phyloP scores from a whole-genome alignment of 805 yeast species.

The Candida gorgasii region DNA sequence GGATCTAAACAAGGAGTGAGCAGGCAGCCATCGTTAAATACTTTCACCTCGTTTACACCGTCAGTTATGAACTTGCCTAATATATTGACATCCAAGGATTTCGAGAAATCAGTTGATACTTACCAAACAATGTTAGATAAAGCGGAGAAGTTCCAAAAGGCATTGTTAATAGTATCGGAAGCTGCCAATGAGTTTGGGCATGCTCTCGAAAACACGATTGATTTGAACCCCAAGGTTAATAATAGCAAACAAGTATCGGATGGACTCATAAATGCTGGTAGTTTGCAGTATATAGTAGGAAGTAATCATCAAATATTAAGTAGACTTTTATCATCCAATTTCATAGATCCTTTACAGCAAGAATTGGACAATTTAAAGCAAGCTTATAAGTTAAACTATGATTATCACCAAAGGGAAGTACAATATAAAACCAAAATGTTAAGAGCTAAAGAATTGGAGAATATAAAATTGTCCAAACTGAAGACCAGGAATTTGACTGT shows the following conservation, averaged over 20 bases:
- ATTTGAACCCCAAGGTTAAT: conserved; percentile 28
- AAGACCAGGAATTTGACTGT: conserved; percentile 65
- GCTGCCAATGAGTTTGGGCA: conserved; percentile 73
- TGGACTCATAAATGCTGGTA: conserved; percentile 71
- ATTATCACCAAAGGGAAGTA: conserved; percentile 53
- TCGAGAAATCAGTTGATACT: conserved; percentile 48
- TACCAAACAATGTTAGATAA: conserved; percentile 50
- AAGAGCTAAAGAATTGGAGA: conserved; percentile 61
- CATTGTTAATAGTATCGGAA: conserved; percentile 48
- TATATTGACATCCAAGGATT: conserved; percentile 60
- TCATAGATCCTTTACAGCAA: conserved; percentile 53
- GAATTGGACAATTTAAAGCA: conserved; percentile 47
- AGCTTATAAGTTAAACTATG: conserved; percentile 50
- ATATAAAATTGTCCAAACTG: conserved; percentile 56
- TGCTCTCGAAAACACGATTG: conserved; percentile 54
- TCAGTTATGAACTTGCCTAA: conserved; percentile 62
- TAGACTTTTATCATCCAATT: conserved; percentile 51
- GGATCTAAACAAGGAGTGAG: conserved; percentile 10
- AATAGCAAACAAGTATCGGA: conserved; percentile 42
- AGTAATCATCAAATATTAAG: conserved; percentile 76
- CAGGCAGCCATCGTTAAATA: conserved; percentile 37
- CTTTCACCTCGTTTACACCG: conserved; percentile 49
- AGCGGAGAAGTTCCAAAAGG: conserved; percentile 46
- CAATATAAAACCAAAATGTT: conserved; percentile 53
- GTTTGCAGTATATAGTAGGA: conserved; percentile 72